Conservation (phyloP, 257 asterid genomes). For the Solanum megistacrolobum region DNA sequence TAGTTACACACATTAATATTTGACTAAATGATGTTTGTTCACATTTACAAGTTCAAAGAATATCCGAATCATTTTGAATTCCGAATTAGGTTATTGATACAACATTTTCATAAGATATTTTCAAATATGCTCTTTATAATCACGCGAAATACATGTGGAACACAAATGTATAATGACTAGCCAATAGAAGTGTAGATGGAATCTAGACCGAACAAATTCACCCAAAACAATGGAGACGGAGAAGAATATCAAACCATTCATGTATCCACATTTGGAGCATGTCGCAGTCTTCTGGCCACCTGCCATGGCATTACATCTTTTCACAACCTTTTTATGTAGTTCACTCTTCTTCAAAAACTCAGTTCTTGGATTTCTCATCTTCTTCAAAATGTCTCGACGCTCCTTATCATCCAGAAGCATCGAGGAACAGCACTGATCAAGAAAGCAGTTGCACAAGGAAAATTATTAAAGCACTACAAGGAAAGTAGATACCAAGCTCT, state of each 20-base stretch:
- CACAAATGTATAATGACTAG: neutral
- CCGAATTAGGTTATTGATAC: neutral
- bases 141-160: neutral
- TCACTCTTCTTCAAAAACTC: constrained; percentile 63
- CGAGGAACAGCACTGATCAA: constrained; percentile 59
- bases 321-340: constrained; percentile 35
- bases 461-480: neutral
- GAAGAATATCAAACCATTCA: constrained; percentile 50
- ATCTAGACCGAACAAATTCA: neutral
- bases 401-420: constrained; percentile 57
- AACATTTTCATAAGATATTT: neutral
- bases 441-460: neutral
- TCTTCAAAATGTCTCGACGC: constrained; percentile 35
- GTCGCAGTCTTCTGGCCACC: constrained; percentile 27
- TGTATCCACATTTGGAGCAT: constrained; percentile 68
- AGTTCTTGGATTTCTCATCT: constrained; percentile 57
- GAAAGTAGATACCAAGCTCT: neutral
- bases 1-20: neutral
- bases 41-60: neutral
- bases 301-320: constrained; percentile 54
- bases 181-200: neutral
- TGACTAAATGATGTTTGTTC: neutral
- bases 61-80: neutral
- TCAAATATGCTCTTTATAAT: neutral
- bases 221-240: neutral